phyloP scores from a whole-genome alignment of 371 early-diverging fungal genomes.

The Syncephalis fuscata region DNA sequence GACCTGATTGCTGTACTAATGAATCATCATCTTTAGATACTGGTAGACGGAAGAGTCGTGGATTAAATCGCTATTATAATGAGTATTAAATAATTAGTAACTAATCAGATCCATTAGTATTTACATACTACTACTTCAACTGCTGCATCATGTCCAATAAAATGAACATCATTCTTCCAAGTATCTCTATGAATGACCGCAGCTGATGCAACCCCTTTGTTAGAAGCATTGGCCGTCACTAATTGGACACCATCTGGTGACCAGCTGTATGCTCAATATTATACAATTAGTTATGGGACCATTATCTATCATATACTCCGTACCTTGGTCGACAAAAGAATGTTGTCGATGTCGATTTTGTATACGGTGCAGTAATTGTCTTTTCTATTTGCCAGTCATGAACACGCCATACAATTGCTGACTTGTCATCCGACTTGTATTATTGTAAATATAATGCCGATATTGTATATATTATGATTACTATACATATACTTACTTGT shows the following conservation, averaged over 20 bases:
- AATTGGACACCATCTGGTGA: slow-evolving; percentile 85
- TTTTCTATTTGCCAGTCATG: slow-evolving; percentile 70
- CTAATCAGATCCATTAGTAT: not conserved
- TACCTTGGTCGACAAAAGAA: slow-evolving; percentile 76
- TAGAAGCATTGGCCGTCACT: slow-evolving; percentile 79
- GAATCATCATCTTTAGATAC: slow-evolving; percentile 5
- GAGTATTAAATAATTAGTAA: not conserved
- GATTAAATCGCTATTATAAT: slow-evolving; percentile 44
- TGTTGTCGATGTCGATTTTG: slow-evolving; percentile 58
- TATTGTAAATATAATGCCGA: not conserved
- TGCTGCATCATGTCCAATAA: slow-evolving; percentile 80
- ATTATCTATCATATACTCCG: no score
- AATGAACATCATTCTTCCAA: slow-evolving; percentile 63
- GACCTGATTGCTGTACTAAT: no score
- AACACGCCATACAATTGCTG: slow-evolving; percentile 71
- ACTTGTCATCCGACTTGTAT: slow-evolving; percentile 74
- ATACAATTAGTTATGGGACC: not conserved
- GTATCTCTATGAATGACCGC: slow-evolving; percentile 66
- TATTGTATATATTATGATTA: not conserved
- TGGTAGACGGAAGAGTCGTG: slow-evolving; percentile 41
- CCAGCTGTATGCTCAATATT: slow-evolving; percentile 39
- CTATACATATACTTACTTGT: slow-evolving; percentile 32
- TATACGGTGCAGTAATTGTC: slow-evolving; percentile 57
- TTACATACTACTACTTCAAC: slow-evolving; percentile 80
- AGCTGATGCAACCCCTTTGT: slow-evolving; percentile 63